These are phyloP conservation scores for Excoecaria cochinchinensis DNA, from an alignment of 345 rosid species.

Conservation along the genomic window DNA sequence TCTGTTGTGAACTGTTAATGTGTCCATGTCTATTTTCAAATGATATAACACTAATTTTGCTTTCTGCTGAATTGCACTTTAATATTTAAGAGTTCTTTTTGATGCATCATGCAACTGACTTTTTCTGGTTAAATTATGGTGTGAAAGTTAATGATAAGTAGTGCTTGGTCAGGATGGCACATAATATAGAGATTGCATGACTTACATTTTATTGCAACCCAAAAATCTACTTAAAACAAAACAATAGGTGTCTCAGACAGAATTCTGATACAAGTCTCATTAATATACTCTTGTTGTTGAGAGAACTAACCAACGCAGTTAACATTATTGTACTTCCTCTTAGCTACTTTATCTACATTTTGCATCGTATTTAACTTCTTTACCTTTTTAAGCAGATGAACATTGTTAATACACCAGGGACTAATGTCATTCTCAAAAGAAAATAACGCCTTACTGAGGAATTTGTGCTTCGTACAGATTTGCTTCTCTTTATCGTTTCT, in stretches of 20 bases:
- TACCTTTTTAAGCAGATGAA: slow-evolving; percentile 56
- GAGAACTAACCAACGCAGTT: not conserved
- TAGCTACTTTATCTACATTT: slow-evolving; percentile 8
- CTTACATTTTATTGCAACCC: not conserved
- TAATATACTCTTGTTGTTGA: not conserved
- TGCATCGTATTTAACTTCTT: slow-evolving; percentile 19
- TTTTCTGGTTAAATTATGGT: not conserved
- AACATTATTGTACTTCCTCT: not conserved
- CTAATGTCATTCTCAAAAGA: slow-evolving; percentile 95
- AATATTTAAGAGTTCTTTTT: too few species aligned
- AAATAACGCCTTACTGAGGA: slow-evolving; percentile 96
- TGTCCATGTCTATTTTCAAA: too few species aligned
- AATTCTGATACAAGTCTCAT: not conserved
- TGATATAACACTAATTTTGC: too few species aligned
- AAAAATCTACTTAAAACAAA: not conserved
- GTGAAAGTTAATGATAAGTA: not conserved
- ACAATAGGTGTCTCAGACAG: slow-evolving; percentile 1
- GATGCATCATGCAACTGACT: too few species aligned
- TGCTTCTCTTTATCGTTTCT: slow-evolving; percentile 90
- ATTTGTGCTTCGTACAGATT: slow-evolving; percentile 90
- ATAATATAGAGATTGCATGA: not conserved
- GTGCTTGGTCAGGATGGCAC: not conserved
- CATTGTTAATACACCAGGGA: slow-evolving; percentile 93
- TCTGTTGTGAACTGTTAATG: too few species aligned
- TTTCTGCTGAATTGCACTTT: too few species aligned